A percentile compares a stretch with the other conserved stretches of the same genome.
Evolutionary conservation across 2,329 filamentous ascomycete species (phyloP).

Genomic region (Hypocreales sp.): DNA sequence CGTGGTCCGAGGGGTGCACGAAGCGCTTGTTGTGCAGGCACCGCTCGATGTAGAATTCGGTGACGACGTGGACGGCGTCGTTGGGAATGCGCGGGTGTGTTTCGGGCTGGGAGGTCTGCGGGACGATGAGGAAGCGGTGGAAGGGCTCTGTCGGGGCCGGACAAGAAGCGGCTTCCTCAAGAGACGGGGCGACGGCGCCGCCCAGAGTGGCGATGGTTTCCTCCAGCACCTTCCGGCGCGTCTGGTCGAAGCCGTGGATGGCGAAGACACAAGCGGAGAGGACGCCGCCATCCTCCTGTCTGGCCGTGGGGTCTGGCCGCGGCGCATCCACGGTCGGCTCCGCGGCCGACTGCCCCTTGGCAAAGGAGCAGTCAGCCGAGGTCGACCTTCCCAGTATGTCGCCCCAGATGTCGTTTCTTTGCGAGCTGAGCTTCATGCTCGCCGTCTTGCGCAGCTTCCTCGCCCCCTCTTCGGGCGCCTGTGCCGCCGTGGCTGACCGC

Average conservation of each 20-base stretch:
- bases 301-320: background rate
- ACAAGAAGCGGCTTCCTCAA: constrained; percentile 22
- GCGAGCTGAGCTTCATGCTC: constrained; percentile 66
- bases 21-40: constrained; percentile 67
- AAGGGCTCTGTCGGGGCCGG: constrained; percentile 12
- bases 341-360: constrained; percentile 7
- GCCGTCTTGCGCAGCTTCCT: constrained; percentile 79
- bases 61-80: constrained; percentile 40
- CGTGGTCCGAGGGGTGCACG: constrained; percentile 51
- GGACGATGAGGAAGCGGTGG: constrained; percentile 37
- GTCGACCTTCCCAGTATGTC: constrained; percentile 53
- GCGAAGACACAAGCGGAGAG: constrained; percentile 43
- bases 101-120: constrained; percentile 31
- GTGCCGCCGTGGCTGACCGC: constrained; percentile 31
- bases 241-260: constrained; percentile 40
- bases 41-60: constrained; percentile 85
- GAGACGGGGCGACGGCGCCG: constrained; percentile 25
- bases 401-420: constrained; percentile 77
- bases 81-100: constrained; percentile 23
- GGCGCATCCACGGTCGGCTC: background rate
- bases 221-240: constrained; percentile 31
- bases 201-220: constrained; percentile 32
- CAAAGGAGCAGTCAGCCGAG: constrained; percentile 18
- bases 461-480: constrained; percentile 38
- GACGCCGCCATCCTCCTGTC: constrained; percentile 19